These are phyloP conservation scores for Diaporthe velutina DNA, from an alignment of 2,329 filamentous ascomycete species.

Conservation along the genomic window DNA sequence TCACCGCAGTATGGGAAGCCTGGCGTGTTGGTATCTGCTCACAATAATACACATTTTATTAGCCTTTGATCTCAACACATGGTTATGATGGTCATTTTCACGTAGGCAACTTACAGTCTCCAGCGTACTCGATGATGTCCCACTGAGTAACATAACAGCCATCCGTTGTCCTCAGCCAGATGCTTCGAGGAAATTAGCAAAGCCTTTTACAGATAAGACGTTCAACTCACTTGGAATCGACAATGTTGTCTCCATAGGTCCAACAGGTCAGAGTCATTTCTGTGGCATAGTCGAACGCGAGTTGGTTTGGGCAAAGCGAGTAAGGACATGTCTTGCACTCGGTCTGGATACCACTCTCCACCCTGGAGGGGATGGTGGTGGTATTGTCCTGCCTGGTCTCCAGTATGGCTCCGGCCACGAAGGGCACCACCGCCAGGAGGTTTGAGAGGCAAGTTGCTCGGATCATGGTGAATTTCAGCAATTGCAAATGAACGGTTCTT, in stretches of 20 bases:
- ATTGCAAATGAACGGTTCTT: background rate
- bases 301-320: conserved; percentile 34
- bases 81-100: too few species aligned
- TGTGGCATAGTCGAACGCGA: conserved; percentile 10
- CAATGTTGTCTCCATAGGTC: conserved; percentile 37
- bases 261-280: conserved; percentile 36
- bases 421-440: conserved; percentile 12
- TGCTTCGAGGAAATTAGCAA: conserved; percentile 3
- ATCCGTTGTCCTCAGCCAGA: conserved; percentile 36
- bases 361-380: conserved; percentile 28
- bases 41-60: too few species aligned
- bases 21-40: conserved; percentile 28
- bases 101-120: conserved; percentile 37
- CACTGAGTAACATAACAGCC: conserved; percentile 38
- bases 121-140: conserved; percentile 36
- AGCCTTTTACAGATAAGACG: background rate
- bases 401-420: conserved; percentile 3
- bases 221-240: conserved; percentile 34
- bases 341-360: conserved; percentile 35
- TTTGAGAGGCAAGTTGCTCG: background rate
- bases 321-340: conserved; percentile 40
- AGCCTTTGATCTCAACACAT: too few species aligned
- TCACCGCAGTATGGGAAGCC: conserved; percentile 37
- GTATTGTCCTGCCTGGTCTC: conserved; percentile 19
- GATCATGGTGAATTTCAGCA: background rate